Evolutionary conservation across 768 basidiomycete species (phyloP), one percentile per base, ranked within the genome.

Genomic region (Psilocybe sp.): DNA sequence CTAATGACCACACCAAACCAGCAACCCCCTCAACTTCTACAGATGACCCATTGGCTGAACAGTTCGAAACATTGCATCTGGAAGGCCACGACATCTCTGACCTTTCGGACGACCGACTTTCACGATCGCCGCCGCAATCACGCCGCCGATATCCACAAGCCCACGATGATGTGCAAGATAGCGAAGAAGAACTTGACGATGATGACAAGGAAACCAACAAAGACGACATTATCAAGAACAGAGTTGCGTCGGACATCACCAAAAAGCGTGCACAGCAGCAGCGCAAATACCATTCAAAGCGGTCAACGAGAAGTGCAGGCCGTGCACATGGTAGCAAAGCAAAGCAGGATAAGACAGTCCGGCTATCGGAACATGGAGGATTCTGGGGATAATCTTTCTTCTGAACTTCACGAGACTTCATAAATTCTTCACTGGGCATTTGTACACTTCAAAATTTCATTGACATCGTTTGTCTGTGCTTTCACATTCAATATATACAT

Each of bases 291-390:
- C 92, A 95, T 69, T 82, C 88, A 1, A 89, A 85, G 66, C 80
- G 84, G 53, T 76, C 78, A 6, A 75, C 75, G 3, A 77, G 80
- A 47, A 74, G 81, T 48, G 80, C 76, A 23, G 88, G 88, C 19
- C 73, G 89, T 35, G 72, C 82, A 18, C 82, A 84, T 56, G 92
- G 92, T 16, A 92, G 88, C 64, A 95, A 95, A 64, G 85, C 85
- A 47, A 95, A 92, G 69, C 82, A 84, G 61, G 89, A 92, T 60
- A 78, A 69, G 28, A 73, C 80, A 50, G 77, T 90, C 10, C 83
- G 80, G 58, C 43, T 80, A 37, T 44, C 49, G 41, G 86, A 86
- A 60, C 71, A 70, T 45, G 71, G 74, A 60, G 81, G 79, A 14
- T 65, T 82, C 36, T 89, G 84, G 84, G 81, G 79, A 40, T 85